phyloP scores from a whole-genome alignment of 2,329 filamentous ascomycete genomes.

The Bimuria novae-zelandiae region DNA sequence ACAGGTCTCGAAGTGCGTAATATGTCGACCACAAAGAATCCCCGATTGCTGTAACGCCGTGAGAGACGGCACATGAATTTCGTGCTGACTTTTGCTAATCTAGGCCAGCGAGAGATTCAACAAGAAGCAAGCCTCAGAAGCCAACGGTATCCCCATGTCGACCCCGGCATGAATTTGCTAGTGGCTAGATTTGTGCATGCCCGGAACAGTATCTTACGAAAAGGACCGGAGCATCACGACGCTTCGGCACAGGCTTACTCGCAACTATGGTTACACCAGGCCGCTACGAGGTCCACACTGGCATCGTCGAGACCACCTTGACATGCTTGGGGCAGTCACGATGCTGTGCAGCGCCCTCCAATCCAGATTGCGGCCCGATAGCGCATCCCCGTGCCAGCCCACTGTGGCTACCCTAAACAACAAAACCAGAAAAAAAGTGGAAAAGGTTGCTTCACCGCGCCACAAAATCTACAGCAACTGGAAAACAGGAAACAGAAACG shows the following conservation, averaged over 20 bases:
- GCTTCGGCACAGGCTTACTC: slow-evolving; percentile 30
- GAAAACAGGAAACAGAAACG: neutral
- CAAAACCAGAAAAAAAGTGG: slow-evolving; percentile 32
- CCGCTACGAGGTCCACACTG: slow-evolving; percentile 2
- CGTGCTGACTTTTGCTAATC: slow-evolving; percentile 44
- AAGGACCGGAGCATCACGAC: slow-evolving; percentile 16
- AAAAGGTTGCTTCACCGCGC: slow-evolving; percentile 21
- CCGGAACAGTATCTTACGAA: slow-evolving; percentile 25
- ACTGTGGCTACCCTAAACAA: neutral
- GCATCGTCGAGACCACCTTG: slow-evolving; percentile 10
- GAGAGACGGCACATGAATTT: slow-evolving; percentile 24
- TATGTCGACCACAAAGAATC: slow-evolving; percentile 23
- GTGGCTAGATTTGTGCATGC: slow-evolving; percentile 38
- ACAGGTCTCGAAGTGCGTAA: slow-evolving; percentile 54
- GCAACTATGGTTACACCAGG: slow-evolving; percentile 31
- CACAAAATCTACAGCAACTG: slow-evolving; percentile 17
- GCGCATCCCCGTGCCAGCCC: neutral
- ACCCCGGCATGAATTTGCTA: slow-evolving; percentile 34
- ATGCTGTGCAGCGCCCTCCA: neutral
- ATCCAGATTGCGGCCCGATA: neutral
- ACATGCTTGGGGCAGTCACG: neutral
- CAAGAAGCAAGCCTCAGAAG: slow-evolving; percentile 42
- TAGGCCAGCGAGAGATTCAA: slow-evolving; percentile 41
- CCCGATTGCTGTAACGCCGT: slow-evolving; percentile 21
- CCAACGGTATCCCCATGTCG: slow-evolving; percentile 35